Evolutionary conservation across 805 yeast species (phyloP).

Genomic region (Saccharomycopsis sp.): DNA sequence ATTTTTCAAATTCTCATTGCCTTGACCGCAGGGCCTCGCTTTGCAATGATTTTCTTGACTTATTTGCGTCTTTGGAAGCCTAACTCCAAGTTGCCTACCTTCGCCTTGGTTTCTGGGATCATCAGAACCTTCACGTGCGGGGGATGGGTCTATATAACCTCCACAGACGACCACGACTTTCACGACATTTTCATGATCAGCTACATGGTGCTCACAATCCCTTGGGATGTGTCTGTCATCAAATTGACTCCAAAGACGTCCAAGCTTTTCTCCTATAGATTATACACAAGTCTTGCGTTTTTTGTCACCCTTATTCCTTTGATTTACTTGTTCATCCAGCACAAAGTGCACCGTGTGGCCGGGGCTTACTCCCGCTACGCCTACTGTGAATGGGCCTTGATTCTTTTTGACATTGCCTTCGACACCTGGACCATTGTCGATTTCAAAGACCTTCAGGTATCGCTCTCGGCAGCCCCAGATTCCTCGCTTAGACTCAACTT

Average conservation of each 20-base stretch:
- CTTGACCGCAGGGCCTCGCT: constrained; percentile 88
- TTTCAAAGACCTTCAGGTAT: constrained; percentile 54
- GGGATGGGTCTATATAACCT: constrained; percentile 97
- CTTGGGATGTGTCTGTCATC: constrained; percentile 74
- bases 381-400: constrained; percentile 88
- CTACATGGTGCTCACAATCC: constrained; percentile 81
- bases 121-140: constrained; percentile 94
- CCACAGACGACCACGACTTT: constrained; percentile 94
- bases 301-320: constrained; percentile 74
- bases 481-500: constrained; percentile 17
- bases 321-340: constrained; percentile 85
- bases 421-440: constrained; percentile 76
- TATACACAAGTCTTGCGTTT: constrained; percentile 50
- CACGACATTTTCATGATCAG: constrained; percentile 94
- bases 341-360: constrained; percentile 75
- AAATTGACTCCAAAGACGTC: constrained; percentile 42
- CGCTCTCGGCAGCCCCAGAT: constrained; percentile 22
- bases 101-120: constrained; percentile 56
- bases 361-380: constrained; percentile 98
- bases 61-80: constrained; percentile 40
- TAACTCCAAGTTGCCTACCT: constrained; percentile 29
- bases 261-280: constrained; percentile 43
- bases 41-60: constrained; percentile 49
- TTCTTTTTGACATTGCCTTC: constrained; percentile 74
- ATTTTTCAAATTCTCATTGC: constrained; percentile 89